Conservation (phyloP, 768 basidiomycete genomes). For the Trametes coccinea region DNA sequence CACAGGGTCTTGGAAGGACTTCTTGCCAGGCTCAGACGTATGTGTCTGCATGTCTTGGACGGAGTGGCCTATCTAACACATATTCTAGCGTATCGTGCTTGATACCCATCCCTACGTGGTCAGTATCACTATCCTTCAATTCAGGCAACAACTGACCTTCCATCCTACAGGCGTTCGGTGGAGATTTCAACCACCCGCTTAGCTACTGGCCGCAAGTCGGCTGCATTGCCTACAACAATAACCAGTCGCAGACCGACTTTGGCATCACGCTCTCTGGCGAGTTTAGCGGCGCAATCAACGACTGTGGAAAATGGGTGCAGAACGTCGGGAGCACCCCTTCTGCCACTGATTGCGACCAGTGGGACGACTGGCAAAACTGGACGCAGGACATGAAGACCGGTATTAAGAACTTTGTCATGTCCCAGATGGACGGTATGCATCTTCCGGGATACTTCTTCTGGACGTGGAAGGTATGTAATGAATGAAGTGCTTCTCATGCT, state of each 20-base stretch:
- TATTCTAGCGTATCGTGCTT: conserved; percentile 39
- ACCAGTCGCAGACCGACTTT: conserved; percentile 46
- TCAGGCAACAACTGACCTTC: too few species aligned
- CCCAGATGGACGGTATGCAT: conserved; percentile 66
- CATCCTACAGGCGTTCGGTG: conserved; percentile 27
- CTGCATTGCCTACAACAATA: conserved; percentile 28
- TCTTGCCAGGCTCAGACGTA: conserved; percentile 40
- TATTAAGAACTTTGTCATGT: conserved; percentile 49
- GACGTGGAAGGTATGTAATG: conserved; percentile 65
- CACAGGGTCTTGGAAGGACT: conserved; percentile 43
- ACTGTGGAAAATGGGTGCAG: conserved; percentile 58
- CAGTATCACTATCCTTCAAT: neutral
- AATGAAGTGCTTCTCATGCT: neutral
- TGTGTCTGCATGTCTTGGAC: neutral
- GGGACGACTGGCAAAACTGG: conserved; percentile 55
- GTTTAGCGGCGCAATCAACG: conserved; percentile 67
- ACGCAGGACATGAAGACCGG: conserved; percentile 51
- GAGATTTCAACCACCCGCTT: conserved; percentile 29
- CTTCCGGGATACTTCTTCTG: conserved; percentile 66
- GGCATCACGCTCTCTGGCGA: conserved; percentile 79
- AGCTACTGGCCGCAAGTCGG: conserved; percentile 29
- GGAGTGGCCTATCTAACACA: neutral
- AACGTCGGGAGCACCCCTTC: conserved; percentile 30
- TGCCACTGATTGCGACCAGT: conserved; percentile 39
- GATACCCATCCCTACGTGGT: conserved; percentile 56